phyloP scores from a whole-genome alignment of 2,329 filamentous ascomycete species.

The Zymoseptoria brevis region DNA sequence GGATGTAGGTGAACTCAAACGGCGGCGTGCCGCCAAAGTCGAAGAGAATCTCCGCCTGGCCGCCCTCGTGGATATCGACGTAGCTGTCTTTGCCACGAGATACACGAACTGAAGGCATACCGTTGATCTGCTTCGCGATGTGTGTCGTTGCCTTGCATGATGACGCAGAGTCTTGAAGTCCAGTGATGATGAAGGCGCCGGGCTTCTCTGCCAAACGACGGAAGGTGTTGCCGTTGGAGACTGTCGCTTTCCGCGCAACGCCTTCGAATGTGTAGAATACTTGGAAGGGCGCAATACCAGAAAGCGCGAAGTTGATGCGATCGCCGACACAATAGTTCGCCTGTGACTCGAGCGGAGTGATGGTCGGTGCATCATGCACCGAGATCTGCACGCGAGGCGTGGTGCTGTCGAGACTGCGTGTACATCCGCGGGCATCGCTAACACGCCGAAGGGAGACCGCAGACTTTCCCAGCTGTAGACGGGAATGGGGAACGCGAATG shows the following conservation, averaged over 20 bases:
- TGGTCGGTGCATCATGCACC: constrained; percentile 86
- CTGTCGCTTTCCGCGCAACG: constrained; percentile 62
- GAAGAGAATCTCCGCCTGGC: constrained; percentile 85
- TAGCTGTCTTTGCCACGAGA: constrained; percentile 72
- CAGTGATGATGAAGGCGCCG: constrained; percentile 80
- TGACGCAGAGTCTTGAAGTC: constrained; percentile 77
- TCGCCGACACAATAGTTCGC: constrained; percentile 93
- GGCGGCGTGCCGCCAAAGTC: constrained; percentile 93
- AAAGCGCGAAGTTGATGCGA: constrained; percentile 82
- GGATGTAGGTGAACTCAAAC: constrained; percentile 95
- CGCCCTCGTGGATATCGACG: constrained; percentile 94
- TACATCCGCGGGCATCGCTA: constrained; percentile 78
- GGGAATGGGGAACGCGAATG: constrained; percentile 74
- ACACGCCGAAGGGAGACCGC: constrained; percentile 84
- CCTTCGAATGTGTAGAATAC: constrained; percentile 87
- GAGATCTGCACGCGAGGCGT: constrained; percentile 78
- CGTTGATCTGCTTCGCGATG: constrained; percentile 77
- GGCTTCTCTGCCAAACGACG: constrained; percentile 86
- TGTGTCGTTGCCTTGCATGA: constrained; percentile 76
- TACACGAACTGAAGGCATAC: constrained; percentile 83
- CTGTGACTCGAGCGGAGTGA: constrained; percentile 76
- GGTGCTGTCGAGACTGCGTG: constrained; percentile 58
- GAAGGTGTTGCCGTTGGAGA: constrained; percentile 73
- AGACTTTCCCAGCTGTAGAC: constrained; percentile 82
- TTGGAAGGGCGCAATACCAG: constrained; percentile 84